These are phyloP conservation scores for Moniliella sp. DNA, from an alignment of 1,284 basidiomycete species.

Conservation along the genomic window DNA sequence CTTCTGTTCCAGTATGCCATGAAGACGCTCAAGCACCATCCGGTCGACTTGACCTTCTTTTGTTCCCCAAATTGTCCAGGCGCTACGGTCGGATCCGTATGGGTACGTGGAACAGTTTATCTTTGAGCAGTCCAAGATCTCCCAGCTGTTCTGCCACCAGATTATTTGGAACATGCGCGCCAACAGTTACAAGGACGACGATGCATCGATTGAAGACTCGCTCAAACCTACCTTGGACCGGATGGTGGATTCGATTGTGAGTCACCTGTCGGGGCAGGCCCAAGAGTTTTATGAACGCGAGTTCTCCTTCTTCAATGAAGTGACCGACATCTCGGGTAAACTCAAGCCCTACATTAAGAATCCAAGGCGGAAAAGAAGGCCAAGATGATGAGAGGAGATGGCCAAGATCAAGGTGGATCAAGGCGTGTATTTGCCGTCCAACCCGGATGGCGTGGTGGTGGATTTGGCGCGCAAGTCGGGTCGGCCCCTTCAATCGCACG, in stretches of 20 bases:
- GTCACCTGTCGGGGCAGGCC: slow-evolving; percentile 70
- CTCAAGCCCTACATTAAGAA: too few relatives aligned
- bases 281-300: slow-evolving; percentile 78
- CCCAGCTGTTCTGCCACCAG: slow-evolving; percentile 94
- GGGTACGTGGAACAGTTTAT: slow-evolving; percentile 88
- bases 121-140: slow-evolving; percentile 89
- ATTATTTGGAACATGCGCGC: slow-evolving; percentile 99
- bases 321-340: slow-evolving; percentile 92
- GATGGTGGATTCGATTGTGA: slow-evolving; percentile 62
- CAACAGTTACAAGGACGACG: slow-evolving; percentile 79
- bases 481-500: slow-evolving; percentile 82
- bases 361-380: too few relatives aligned
- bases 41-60: slow-evolving; percentile 87
- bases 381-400: slow-evolving; percentile 99
- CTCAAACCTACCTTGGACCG: slow-evolving; percentile 83
- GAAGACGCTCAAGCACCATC: slow-evolving; percentile 78
- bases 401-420: slow-evolving; percentile 74
- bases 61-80: slow-evolving; percentile 97
- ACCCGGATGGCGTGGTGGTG: slow-evolving; percentile 84
- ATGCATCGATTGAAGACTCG: slow-evolving; percentile 51
- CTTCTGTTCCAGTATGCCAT: slow-evolving; percentile 86
- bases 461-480: slow-evolving; percentile 95
- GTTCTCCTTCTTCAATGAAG: slow-evolving; percentile 84
- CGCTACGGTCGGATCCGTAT: slow-evolving; percentile 56
- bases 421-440: slow-evolving; percentile 88